Conservation (phyloP, 768 basidiomycete genomes). For the Harrya chromipes region DNA sequence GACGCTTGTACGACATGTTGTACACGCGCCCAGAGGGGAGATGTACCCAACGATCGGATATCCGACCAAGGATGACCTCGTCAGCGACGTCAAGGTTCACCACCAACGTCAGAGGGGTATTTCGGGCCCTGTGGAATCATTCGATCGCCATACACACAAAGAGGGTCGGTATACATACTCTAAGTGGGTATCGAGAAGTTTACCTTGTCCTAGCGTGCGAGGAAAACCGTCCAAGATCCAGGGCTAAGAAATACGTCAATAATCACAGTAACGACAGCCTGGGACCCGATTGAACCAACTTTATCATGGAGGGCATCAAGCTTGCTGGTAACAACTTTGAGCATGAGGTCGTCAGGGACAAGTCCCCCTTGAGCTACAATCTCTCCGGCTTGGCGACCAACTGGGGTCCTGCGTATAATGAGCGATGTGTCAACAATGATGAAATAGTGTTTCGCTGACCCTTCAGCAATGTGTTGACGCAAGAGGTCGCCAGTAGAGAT, state of each 20-base stretch:
- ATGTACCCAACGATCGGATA: slow-evolving; percentile 90
- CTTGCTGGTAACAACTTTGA: slow-evolving; percentile 71
- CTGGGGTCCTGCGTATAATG: slow-evolving; percentile 48
- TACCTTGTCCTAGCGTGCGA: slow-evolving; percentile 80
- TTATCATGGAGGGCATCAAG: slow-evolving; percentile 63
- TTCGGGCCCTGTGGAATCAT: slow-evolving; percentile 45
- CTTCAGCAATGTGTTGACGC: slow-evolving; percentile 76
- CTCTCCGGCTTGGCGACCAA: slow-evolving; percentile 71
- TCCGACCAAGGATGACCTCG: slow-evolving; percentile 77
- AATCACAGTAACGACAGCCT: background rate
- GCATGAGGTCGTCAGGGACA: slow-evolving; percentile 75
- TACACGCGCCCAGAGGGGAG: slow-evolving; percentile 86
- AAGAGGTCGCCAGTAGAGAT: slow-evolving; percentile 85
- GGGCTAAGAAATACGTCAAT: slow-evolving; percentile 44
- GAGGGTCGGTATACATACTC: slow-evolving; percentile 40
- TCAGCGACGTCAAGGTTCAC: slow-evolving; percentile 90
- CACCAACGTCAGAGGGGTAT: slow-evolving; percentile 70
- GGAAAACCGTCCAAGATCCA: slow-evolving; percentile 96
- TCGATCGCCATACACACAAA: background rate
- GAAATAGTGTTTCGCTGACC: slow-evolving; percentile 12
- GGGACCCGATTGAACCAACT: slow-evolving; percentile 37
- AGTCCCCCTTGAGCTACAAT: slow-evolving; percentile 79
- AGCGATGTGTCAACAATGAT: background rate
- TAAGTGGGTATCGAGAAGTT: slow-evolving; percentile 73
- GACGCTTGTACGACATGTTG: slow-evolving; percentile 85